phyloP scores from a whole-genome alignment of 2,329 filamentous ascomycete species.

The Zymoseptoria tritici region DNA sequence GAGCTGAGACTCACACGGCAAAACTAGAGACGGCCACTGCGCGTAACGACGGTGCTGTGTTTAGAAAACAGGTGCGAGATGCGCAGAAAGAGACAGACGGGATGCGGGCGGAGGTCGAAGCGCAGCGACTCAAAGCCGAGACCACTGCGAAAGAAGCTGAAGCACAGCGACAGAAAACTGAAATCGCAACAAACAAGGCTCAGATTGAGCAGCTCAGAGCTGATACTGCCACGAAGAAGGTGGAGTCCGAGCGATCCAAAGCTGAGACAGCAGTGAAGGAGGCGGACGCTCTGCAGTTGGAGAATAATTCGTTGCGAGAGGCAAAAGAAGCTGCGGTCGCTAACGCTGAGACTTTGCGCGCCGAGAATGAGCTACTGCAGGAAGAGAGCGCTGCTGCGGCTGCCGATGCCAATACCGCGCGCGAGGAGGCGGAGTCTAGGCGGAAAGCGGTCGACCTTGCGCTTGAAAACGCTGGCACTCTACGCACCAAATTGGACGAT shows the following conservation, averaged over 20 bases:
- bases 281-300: neutral
- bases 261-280: neutral
- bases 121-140: neutral
- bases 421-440: neutral
- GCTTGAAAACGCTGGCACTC: neutral
- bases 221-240: neutral
- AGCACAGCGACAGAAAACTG: neutral
- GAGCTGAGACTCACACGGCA: neutral
- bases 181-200: neutral
- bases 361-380: neutral
- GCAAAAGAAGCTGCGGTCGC: neutral
- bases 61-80: neutral
- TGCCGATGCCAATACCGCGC: neutral
- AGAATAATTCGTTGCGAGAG: neutral
- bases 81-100: neutral
- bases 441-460: neutral
- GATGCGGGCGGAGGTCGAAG: neutral
- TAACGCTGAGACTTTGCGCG: neutral
- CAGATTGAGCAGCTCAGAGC: neutral
- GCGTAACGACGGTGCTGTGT: neutral
- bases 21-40: neutral
- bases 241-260: neutral
- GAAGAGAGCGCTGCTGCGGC: neutral
- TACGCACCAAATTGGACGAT: neutral
- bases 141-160: neutral